Base-by-base conservation (phyloP, 1,284 basidiomycete species). In the Cutaneotrichosporon daszewskae region DNA sequence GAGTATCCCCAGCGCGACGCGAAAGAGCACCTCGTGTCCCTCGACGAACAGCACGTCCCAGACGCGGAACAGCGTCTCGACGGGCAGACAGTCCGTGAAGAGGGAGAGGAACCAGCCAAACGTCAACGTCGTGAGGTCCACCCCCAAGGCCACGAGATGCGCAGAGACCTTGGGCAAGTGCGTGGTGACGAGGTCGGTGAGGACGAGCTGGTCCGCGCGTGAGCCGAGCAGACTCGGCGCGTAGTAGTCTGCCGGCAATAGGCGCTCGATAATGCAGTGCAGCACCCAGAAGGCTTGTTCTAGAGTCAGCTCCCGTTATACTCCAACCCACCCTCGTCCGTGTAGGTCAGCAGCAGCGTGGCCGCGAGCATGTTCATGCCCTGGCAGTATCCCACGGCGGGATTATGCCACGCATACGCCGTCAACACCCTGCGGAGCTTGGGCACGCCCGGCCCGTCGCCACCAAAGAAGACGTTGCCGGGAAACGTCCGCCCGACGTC, bases 281-380 rank as follows among this genome's bases (percentile, higher is more conserved):
- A 97, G 82, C 16, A 87, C 85, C 94, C 92, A 98, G 64, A 96
- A 98, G 0, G 94, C 94, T 51, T 95, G 90, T 73, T 97, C 91
- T 71, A 94, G 8, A 10, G 47, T 41, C 27, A 40, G 33, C 16
- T 46, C 14, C n/a, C 1, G 22, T 8, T 28, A 8, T 10, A 1
- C 4, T 1, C 9, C 3, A 38, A 44, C 53, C 49, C 45, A 57
- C 62, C 64, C 2, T 91, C 88, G 55, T 94, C 84, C 0, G 91
- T 58, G 40, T 65, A 60, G 11, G 66, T 89, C 3, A 98, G 77
- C 3, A 98, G 77, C 1, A 98, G 76, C 0, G 92, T 96, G 2
- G 94, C 96, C 0, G 91, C 87, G 41, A 98, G 65, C 62, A 71
- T 71, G 59, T 96, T 96, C 89, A 96, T 94, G 35, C 90, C 89